Evolutionary conservation across 441 rosid genomes (phyloP).

Genomic region (Daphne laureola): DNA sequence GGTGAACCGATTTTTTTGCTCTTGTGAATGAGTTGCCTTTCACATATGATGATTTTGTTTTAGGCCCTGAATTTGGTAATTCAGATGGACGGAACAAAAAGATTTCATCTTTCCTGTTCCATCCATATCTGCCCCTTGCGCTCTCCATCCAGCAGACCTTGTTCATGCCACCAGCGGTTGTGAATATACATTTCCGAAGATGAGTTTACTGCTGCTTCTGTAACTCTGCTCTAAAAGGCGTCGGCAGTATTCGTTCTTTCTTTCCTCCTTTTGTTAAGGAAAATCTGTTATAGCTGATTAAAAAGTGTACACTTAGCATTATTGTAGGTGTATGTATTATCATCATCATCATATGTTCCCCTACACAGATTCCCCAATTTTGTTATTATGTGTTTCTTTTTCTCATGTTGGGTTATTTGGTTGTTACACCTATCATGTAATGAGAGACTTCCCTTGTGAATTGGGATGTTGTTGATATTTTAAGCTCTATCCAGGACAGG

Average conservation of each 20-base stretch:
- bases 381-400: too few species aligned
- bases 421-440: too few species aligned
- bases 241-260: slow-evolving; percentile 5
- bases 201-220: slow-evolving; percentile 16
- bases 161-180: slow-evolving; percentile 64
- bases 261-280: too few species aligned
- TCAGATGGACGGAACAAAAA: slow-evolving; percentile 65
- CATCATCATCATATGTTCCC: not conserved
- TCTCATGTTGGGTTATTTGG: too few species aligned
- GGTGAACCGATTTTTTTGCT: too few species aligned
- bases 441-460: too few species aligned
- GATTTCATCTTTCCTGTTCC: slow-evolving; percentile 76
- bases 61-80: slow-evolving; percentile 91
- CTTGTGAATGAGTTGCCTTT: too few species aligned
- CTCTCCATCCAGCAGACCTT: slow-evolving; percentile 80
- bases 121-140: slow-evolving; percentile 85
- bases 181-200: slow-evolving; percentile 86
- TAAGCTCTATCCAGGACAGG: too few species aligned
- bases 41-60: slow-evolving; percentile 1
- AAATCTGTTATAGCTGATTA: not conserved
- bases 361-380: too few species aligned
- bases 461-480: too few species aligned
- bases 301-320: slow-evolving; percentile 7
- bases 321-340: not conserved
- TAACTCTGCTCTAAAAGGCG: slow-evolving; percentile 4